Evolutionary conservation across 192 early-diverging fungal genomes (phyloP), one percentile per base, ranked within the genome.

Genomic region (Chytriomyces sp.): DNA sequence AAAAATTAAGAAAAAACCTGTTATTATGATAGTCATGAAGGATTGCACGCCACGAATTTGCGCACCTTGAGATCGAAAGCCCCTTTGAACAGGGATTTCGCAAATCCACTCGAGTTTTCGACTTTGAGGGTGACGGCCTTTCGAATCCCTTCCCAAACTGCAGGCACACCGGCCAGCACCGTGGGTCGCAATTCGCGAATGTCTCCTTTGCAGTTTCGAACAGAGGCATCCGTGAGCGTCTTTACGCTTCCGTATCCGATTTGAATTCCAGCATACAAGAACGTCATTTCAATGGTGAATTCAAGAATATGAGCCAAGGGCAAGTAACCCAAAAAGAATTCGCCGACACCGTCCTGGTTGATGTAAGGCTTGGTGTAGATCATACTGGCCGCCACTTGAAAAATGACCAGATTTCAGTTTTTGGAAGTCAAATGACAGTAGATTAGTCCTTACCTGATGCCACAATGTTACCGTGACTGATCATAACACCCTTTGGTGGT

Each of bases 241-340:
- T 88, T 84, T 7, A 88, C 80, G 20, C 79, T 83, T 9, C 90
- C 93, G 79, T 91, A 94, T 11, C 93, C 93, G 61, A 93, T 75
- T 7, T 79, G 79, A 65, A 89, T 43, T 11, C 87, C 91, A 64
- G 5, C 16, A 46, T 77, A 77, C 6, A 82, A n/a, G 16, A 46
- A 85, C 79, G 87, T 93, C 64, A 94, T 72, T 82, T 97, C 96
- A 67, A 96, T 90, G 47, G 91, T 81, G 77, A 96, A 94, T 84
- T 96, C 95, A 57, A 97, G 82, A 44, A 97, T 91, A 77, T 98
- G 96, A 70, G 95, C 93, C 48, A 95, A 85, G 23, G 96, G 96
- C 77, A 97, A 82, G 72, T 95, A 97, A 5, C 67, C 63, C 59
- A 84, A 77, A 77, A 79, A 83, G 5, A 47, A 53, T 7, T 80